Percentiles rank a stretch among this genome's conserved stretches.
Conservation (phyloP, 2,329 filamentous ascomycete genomes). For the Sporothrix schenckii region DNA sequence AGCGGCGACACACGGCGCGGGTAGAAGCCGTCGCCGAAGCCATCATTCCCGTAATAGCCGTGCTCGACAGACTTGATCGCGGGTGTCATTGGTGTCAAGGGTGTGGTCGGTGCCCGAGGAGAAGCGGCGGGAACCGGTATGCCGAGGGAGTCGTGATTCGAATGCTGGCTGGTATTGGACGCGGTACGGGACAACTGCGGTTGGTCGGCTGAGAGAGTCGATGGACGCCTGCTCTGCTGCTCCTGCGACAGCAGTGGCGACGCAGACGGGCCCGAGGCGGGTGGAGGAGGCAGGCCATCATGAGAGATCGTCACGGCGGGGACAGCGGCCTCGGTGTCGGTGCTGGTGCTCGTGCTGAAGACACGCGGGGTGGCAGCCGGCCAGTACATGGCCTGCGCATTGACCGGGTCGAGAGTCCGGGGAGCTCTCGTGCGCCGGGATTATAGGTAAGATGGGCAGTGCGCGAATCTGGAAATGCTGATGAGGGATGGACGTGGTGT, state of each 20-base stretch:
- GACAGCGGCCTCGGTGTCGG: slow-evolving; percentile 54
- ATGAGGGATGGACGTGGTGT: neutral
- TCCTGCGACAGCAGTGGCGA: slow-evolving; percentile 18
- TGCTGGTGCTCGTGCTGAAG: slow-evolving; percentile 76
- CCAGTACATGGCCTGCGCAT: slow-evolving; percentile 75
- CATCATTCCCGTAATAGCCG: slow-evolving; percentile 48
- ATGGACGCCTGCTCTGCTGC: slow-evolving; percentile 37
- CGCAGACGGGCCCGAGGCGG: slow-evolving; percentile 32
- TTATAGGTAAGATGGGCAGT: slow-evolving; percentile 1
- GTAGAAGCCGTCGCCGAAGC: slow-evolving; percentile 39
- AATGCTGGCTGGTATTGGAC: slow-evolving; percentile 36
- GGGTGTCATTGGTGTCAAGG: slow-evolving; percentile 60
- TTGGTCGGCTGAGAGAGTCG: slow-evolving; percentile 30
- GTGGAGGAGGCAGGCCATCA: slow-evolving; percentile 57
- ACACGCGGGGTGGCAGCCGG: slow-evolving; percentile 81
- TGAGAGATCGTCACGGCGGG: slow-evolving; percentile 59
- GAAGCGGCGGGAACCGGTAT: slow-evolving; percentile 41
- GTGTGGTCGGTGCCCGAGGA: slow-evolving; percentile 51
- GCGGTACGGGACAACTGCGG: slow-evolving; percentile 25
- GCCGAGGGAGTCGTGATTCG: slow-evolving; percentile 44
- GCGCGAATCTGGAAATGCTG: neutral
- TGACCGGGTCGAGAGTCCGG: slow-evolving; percentile 39
- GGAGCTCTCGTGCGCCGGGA: slow-evolving; percentile 42
- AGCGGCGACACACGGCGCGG: slow-evolving; percentile 35
- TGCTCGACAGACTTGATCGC: slow-evolving; percentile 63